Conservation (phyloP, 1,284 basidiomycete genomes). For the Sanguinoderma infundibulare region DNA sequence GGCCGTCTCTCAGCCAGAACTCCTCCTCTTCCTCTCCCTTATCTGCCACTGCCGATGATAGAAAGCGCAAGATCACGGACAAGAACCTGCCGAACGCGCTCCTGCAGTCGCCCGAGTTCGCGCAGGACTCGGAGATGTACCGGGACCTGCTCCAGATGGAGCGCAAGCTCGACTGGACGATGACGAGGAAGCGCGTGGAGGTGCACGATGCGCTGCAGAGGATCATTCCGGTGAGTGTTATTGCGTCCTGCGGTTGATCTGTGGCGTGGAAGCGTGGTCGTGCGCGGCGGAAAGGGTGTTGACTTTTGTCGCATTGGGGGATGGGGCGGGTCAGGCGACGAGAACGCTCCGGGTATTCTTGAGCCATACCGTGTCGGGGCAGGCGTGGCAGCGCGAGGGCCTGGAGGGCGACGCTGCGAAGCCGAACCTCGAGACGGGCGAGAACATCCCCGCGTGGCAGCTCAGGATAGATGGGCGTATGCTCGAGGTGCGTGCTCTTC, state of each 20-base stretch:
- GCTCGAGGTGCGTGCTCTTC: constrained; percentile 60
- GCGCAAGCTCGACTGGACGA: constrained; percentile 93
- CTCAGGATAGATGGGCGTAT: constrained; percentile 89
- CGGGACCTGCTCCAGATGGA: constrained; percentile 88
- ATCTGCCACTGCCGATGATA: constrained; percentile 42
- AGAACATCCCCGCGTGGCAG: constrained; percentile 90
- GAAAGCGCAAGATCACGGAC: constrained; percentile 82
- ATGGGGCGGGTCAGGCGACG: constrained; percentile 64
- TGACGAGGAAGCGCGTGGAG: constrained; percentile 89
- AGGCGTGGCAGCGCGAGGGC: constrained; percentile 67
- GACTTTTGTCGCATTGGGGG: neutral
- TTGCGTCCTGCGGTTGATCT: neutral
- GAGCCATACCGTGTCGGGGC: constrained; percentile 87
- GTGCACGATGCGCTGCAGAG: constrained; percentile 80
- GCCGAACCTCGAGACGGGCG: constrained; percentile 63
- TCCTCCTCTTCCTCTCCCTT: no score
- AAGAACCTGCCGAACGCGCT: constrained; percentile 78
- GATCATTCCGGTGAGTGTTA: constrained; percentile 55
- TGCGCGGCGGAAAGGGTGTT: neutral
- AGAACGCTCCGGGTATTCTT: constrained; percentile 89
- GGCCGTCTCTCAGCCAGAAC: constrained; percentile 21
- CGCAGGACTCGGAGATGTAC: constrained; percentile 87
- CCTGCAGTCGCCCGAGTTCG: constrained; percentile 69
- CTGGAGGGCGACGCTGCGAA: constrained; percentile 28
- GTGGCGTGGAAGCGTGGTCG: constrained; percentile 1